phyloP scores from a whole-genome alignment of 306 rosid species.

The Prunus salicina region DNA sequence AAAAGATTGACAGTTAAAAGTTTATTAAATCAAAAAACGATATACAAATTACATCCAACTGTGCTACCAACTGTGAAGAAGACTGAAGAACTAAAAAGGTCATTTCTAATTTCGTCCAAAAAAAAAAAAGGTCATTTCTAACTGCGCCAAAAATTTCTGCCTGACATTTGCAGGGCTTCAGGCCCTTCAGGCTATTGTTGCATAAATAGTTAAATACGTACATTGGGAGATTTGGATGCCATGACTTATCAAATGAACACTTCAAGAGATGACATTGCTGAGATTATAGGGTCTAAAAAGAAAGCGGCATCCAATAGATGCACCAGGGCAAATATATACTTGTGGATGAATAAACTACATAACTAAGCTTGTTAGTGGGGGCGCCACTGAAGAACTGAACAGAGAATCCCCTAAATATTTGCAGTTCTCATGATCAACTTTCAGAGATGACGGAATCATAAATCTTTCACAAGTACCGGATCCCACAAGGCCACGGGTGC shows the following conservation, averaged over 20 bases:
- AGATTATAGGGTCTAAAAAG: not conserved
- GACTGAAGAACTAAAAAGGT: constrained; percentile 14
- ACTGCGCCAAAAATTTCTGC: constrained; percentile 29
- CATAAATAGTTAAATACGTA: constrained; percentile 17
- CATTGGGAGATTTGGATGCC: constrained; percentile 31
- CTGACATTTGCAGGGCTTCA: constrained; percentile 39
- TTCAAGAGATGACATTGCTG: constrained; percentile 1
- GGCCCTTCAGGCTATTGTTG: constrained; percentile 32
- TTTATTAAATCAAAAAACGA: not conserved
- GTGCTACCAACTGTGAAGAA: not conserved
- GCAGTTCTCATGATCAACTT: constrained; percentile 74
- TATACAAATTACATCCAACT: not conserved
- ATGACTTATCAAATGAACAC: constrained; percentile 10
- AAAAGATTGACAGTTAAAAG: no score
- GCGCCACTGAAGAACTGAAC: constrained; percentile 67
- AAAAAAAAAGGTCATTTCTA: constrained; percentile 15
- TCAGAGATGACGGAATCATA: constrained; percentile 45
- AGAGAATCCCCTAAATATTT: constrained; percentile 61
- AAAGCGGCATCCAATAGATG: constrained; percentile 46
- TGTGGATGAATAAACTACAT: constrained; percentile 37
- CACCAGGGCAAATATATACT: constrained; percentile 21
- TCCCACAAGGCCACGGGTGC: constrained; percentile 19
- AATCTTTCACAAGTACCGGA: constrained; percentile 44
- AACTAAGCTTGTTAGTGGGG: constrained; percentile 67
- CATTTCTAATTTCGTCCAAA: no score